Evolutionary conservation across 305 asterid species (phyloP), one percentile per base, ranked within the genome.

Genomic region (Solanum hybrid): DNA sequence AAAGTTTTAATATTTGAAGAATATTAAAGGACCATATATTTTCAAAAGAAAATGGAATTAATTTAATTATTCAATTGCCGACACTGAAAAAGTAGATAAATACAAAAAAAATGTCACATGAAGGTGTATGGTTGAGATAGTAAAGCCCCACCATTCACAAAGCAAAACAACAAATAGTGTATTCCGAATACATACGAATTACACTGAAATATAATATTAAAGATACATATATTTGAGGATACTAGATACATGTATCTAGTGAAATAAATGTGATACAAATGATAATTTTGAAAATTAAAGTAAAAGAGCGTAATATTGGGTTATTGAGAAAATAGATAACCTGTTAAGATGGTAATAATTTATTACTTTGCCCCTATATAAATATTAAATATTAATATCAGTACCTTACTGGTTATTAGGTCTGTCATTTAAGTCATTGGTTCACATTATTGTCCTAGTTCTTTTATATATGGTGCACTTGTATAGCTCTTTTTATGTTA

Each of bases 341-440:
- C 1, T 2, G 1, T 61, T 61, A 61, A 61, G 10, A 61, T 2
- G 1, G 2, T 61, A 61, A 0, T 20, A 61, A 61, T 57, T 15
- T 57, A 61, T 3, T 61, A 61, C 10, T 61, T 61, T 61, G 2
- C 4, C 26, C 72, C 3, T 61, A 61, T 3, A 61, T 20, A 61
- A 61, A 61, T 61, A 61, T 61, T 61, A 61, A 3, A 61, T 61
- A 61, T 61, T 61, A 61, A 61, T 61, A 61, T 17, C 11, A 20
- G 5, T 61, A 61, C 1, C 2, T 61, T 61, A 7, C 10, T 61
- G 1, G 11, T 61, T 61, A 20, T 15, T 61, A 61, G 0, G 24
- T 2, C 0, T 61, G 10, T 1, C 72, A 0, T 20, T 20, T 61
- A 61, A 61, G 10, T 0, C 24, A 0, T 17, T 17, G 0, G 1